phyloP scores from a whole-genome alignment of 2,329 filamentous ascomycete species.

The Sphaceloma murrayae region DNA sequence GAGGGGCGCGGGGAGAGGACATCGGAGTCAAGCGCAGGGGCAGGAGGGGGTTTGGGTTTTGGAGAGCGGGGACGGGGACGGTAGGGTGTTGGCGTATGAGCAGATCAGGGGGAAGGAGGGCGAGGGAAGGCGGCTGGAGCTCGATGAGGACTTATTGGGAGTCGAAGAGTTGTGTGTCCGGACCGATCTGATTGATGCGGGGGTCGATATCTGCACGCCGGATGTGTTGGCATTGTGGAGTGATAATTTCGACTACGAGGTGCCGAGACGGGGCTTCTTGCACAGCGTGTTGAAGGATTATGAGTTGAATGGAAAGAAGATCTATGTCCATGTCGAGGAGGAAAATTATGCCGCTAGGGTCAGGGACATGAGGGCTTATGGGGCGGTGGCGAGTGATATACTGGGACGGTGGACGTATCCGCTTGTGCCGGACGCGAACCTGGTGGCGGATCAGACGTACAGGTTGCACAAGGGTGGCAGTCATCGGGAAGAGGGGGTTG shows the following conservation, averaged over 20 bases:
- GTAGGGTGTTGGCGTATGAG: slow-evolving; percentile 86
- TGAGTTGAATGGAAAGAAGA: slow-evolving; percentile 93
- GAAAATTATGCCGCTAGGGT: slow-evolving; percentile 81
- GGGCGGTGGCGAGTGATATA: slow-evolving; percentile 79
- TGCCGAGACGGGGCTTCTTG: slow-evolving; percentile 77
- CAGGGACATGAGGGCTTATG: slow-evolving; percentile 78
- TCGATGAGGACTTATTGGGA: slow-evolving; percentile 72
- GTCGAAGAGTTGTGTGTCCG: slow-evolving; percentile 72
- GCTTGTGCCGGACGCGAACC: slow-evolving; percentile 78
- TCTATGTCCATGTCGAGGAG: slow-evolving; percentile 77
- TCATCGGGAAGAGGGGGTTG: slow-evolving; percentile 70
- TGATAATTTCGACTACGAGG: slow-evolving; percentile 94
- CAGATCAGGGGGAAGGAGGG: slow-evolving; percentile 65
- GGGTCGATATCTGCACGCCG: slow-evolving; percentile 94
- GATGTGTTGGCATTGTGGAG: slow-evolving; percentile 93
- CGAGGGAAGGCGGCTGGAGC: slow-evolving; percentile 52
- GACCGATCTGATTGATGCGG: slow-evolving; percentile 82
- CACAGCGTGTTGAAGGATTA: slow-evolving; percentile 92
- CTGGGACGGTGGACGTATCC: slow-evolving; percentile 80
- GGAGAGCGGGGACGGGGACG: slow-evolving; percentile 10
- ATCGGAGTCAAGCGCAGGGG: slow-evolving; percentile 58
- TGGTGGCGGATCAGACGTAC: slow-evolving; percentile 69
- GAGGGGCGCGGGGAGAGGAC: slow-evolving; percentile 62
- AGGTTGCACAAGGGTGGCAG: slow-evolving; percentile 58
- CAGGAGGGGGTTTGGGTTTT: slow-evolving; percentile 1